phyloP scores from a whole-genome alignment of 306 rosid genomes.

The Biancaea sappan region DNA sequence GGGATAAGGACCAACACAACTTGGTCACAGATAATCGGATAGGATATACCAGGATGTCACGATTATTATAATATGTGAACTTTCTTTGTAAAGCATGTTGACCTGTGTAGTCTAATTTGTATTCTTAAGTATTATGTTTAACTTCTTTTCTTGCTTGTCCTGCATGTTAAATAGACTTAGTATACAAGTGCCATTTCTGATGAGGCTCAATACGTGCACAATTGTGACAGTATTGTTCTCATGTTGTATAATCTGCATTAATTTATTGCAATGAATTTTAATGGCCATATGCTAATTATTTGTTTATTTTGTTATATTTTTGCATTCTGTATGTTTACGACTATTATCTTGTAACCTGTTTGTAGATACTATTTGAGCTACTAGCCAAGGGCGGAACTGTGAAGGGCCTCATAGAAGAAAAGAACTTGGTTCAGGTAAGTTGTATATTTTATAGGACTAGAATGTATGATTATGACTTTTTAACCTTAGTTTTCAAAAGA shows the following conservation, averaged over 20 bases:
- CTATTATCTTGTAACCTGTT: constrained; percentile 18
- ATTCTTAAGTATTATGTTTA: neutral
- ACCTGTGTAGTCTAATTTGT: constrained; percentile 14
- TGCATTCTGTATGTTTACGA: constrained; percentile 18
- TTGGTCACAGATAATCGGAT: neutral
- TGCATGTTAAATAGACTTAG: neutral
- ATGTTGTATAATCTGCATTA: neutral
- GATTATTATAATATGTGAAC: neutral
- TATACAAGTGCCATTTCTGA: neutral
- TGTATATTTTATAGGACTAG: neutral
- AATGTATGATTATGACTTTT: neutral
- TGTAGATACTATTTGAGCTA: constrained; percentile 84
- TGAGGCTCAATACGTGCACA: constrained; percentile 21
- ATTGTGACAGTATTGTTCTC: neutral
- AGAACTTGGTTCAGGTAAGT: constrained; percentile 91
- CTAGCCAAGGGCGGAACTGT: constrained; percentile 92
- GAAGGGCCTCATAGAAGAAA: constrained; percentile 74
- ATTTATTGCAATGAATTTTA: constrained; percentile 18
- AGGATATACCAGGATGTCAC: neutral
- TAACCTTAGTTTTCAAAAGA: neutral
- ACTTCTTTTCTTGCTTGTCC: neutral
- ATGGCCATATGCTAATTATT: constrained; percentile 11
- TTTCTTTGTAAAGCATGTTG: constrained; percentile 8
- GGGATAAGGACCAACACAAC: neutral
- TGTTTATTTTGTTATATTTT: neutral